A percentile compares a stretch with the other conserved stretches of the same genome.
These are phyloP conservation scores for Salinomyces thailandicus DNA, from an alignment of 2,329 filamentous ascomycete genomes.

Conservation along the genomic window DNA sequence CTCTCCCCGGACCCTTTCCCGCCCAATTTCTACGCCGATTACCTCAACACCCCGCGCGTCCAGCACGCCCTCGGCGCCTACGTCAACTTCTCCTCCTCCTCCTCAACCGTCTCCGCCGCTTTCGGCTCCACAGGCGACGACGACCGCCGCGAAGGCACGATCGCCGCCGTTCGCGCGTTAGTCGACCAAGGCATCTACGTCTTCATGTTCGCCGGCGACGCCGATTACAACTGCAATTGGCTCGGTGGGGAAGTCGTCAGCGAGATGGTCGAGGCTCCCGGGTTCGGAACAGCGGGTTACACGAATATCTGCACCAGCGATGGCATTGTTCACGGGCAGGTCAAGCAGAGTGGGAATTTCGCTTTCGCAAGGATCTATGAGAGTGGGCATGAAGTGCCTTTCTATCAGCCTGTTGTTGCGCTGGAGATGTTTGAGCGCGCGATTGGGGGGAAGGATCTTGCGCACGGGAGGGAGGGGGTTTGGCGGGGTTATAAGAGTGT, in stretches of 20 bases:
- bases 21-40: constrained; percentile 44
- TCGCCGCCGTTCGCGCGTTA: constrained; percentile 32
- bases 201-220: constrained; percentile 37
- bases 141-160: constrained; percentile 32
- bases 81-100: constrained; percentile 45
- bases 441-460: constrained; percentile 40
- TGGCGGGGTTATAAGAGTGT: constrained; percentile 13
- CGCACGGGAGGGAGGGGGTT: constrained; percentile 31
- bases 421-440: constrained; percentile 42
- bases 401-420: constrained; percentile 41
- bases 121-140: constrained; percentile 43
- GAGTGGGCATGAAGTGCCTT: constrained; percentile 42
- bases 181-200: constrained; percentile 32
- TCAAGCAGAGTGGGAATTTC: constrained; percentile 42
- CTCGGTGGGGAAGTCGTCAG: constrained; percentile 35
- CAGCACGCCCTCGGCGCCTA: constrained; percentile 48
- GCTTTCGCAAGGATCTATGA: constrained; percentile 43
- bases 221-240: constrained; percentile 38
- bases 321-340: constrained; percentile 42
- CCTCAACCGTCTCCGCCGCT: constrained; percentile 30
- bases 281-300: constrained; percentile 38
- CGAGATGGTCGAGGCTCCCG: constrained; percentile 30
- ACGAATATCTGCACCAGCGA: constrained; percentile 36
- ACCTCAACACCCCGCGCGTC: constrained; percentile 46
- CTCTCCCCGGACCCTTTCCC: constrained; percentile 48